phyloP scores from a whole-genome alignment of 2,329 filamentous ascomycete genomes.

The Colletotrichum sansevieriae region DNA sequence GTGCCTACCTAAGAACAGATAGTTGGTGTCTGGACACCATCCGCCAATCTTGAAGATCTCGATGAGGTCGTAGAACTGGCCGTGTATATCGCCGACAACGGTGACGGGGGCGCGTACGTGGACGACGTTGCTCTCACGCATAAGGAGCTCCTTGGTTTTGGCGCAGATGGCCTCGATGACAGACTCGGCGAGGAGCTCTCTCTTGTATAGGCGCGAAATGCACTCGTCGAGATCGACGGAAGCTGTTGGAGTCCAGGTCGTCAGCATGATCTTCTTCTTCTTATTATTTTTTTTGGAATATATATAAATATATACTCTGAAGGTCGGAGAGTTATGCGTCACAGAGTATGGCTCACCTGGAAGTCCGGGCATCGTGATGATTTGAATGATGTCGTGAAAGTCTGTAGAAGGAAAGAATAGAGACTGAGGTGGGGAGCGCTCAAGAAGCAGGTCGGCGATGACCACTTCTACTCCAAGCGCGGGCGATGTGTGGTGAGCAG shows the following conservation, averaged over 20 bases:
- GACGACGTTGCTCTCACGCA: slow-evolving; percentile 99
- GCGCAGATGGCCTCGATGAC: slow-evolving; percentile 99
- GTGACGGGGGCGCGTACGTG: slow-evolving; percentile 96
- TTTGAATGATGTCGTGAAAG: neutral
- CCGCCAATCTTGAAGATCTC: slow-evolving; percentile 99
- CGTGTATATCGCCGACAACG: slow-evolving; percentile 98
- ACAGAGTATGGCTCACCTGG: slow-evolving; percentile 57
- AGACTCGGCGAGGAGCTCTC: slow-evolving; percentile 95
- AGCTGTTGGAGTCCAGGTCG: slow-evolving; percentile 62
- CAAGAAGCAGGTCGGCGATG: slow-evolving; percentile 47
- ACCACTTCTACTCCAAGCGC: slow-evolving; percentile 52
- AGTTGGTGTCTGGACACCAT: slow-evolving; percentile 97
- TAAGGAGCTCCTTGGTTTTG: slow-evolving; percentile 97
- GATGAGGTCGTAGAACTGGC: slow-evolving; percentile 98
- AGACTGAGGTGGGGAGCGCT: slow-evolving; percentile 19
- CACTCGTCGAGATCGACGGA: slow-evolving; percentile 99
- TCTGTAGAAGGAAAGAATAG: neutral
- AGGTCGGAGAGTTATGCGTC: too few species aligned
- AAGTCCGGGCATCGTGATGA: slow-evolving; percentile 66
- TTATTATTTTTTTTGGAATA: too few species aligned
- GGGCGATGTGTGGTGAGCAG: slow-evolving; percentile 52
- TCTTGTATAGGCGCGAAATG: slow-evolving; percentile 95
- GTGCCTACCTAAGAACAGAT: slow-evolving; percentile 88
- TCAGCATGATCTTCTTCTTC: neutral
- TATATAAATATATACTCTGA: too few species aligned